Percentiles rank a stretch among this genome's conserved stretches.
Evolutionary conservation across 2,329 filamentous ascomycete genomes (phyloP).

Genomic region (Diaporthe vaccinii): DNA sequence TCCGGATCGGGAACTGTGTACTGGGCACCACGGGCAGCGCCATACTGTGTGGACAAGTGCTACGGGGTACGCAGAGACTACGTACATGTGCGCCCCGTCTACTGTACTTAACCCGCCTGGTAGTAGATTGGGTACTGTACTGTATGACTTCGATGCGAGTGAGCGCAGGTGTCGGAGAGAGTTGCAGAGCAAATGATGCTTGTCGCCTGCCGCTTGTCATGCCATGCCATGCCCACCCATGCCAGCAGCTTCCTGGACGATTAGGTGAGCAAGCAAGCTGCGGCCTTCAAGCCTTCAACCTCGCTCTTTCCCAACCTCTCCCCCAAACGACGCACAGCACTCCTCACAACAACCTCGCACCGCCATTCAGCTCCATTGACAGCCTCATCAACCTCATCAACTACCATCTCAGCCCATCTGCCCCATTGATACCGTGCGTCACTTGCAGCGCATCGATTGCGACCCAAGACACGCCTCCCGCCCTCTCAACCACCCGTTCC

Average conservation of each 20-base stretch:
- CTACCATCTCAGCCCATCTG: not conserved
- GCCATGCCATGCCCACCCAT: not conserved
- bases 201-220: not conserved
- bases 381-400: conserved; percentile 3
- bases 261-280: conserved; percentile 30
- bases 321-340: conserved; percentile 29
- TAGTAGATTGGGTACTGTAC: not conserved
- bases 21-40: conserved; percentile 1
- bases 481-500: conserved; percentile 7
- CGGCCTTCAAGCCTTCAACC: conserved; percentile 20
- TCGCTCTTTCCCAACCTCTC: conserved; percentile 24
- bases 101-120: not conserved
- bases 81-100: not conserved
- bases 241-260: conserved; percentile 2
- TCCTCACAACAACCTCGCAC: conserved; percentile 8
- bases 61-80: conserved; percentile 13
- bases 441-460: conserved; percentile 34
- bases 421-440: conserved; percentile 1
- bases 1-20: not conserved
- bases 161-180: not conserved
- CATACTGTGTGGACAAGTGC: conserved; percentile 25
- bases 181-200: not conserved
- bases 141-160: not conserved
- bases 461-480: conserved; percentile 26
- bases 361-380: conserved; percentile 19